Percentiles rank a stretch among this genome's conserved stretches.
Evolutionary conservation across 371 early-diverging fungal genomes (phyloP).

Genomic region (Chytridium lagenaria): DNA sequence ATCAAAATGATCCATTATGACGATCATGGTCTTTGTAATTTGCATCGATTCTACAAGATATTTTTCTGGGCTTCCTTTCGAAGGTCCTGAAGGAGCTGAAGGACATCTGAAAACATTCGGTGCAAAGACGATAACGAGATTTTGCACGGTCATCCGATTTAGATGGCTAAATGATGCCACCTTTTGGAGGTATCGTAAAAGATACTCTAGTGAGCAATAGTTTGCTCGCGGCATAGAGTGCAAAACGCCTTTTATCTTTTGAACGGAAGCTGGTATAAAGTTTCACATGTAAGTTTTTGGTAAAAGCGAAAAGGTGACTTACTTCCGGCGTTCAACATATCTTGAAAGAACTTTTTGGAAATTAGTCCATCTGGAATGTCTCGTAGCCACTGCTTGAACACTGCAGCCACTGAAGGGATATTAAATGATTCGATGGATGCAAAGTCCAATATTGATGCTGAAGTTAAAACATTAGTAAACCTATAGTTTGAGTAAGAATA

Average conservation of each 20-base stretch:
- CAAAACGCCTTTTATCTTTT: slow-evolving; percentile 30
- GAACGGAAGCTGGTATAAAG: slow-evolving; percentile 10
- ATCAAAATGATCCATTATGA: slow-evolving; percentile 40
- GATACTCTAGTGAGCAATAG: slow-evolving; percentile 30
- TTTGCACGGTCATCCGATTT: slow-evolving; percentile 48
- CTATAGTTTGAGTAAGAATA: not conserved
- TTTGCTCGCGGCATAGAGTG: slow-evolving; percentile 29
- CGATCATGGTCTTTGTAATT: slow-evolving; percentile 36
- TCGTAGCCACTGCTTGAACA: slow-evolving; percentile 53
- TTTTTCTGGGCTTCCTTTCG: slow-evolving; percentile 34
- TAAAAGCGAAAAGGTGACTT: not conserved
- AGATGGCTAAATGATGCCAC: slow-evolving; percentile 31
- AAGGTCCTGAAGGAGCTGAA: slow-evolving; percentile 34
- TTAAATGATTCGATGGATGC: slow-evolving; percentile 30
- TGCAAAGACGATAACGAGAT: slow-evolving; percentile 54
- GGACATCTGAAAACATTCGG: slow-evolving; percentile 49
- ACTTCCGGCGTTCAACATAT: slow-evolving; percentile 39
- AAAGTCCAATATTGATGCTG: slow-evolving; percentile 40
- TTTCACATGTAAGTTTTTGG: not conserved
- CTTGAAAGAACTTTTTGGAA: slow-evolving; percentile 39
- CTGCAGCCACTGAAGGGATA: slow-evolving; percentile 42
- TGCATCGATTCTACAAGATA: slow-evolving; percentile 46
- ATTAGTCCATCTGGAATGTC: slow-evolving; percentile 54
- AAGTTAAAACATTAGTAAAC: not conserved
- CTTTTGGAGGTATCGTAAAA: slow-evolving; percentile 31